These are phyloP conservation scores for Aspergillus udagawae DNA, from an alignment of 2,329 filamentous ascomycete species.

Conservation along the genomic window DNA sequence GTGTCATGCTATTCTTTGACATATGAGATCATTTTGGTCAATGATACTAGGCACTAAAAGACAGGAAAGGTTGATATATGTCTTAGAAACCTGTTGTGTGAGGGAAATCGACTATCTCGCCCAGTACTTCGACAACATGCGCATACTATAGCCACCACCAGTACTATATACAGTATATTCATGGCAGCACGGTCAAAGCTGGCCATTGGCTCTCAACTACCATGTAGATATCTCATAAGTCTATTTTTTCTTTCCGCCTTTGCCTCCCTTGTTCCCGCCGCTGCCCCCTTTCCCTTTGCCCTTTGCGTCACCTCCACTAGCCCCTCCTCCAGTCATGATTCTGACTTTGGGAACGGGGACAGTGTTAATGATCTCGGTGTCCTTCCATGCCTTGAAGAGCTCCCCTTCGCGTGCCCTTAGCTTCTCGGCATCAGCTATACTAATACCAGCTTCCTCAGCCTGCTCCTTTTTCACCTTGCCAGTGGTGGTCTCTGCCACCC, in stretches of 20 bases:
- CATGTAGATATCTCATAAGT: background rate
- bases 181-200: background rate
- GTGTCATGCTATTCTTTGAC: too few relatives aligned
- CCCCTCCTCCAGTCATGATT: slow-evolving; percentile 67
- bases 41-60: too few relatives aligned
- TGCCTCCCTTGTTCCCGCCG: slow-evolving; percentile 25
- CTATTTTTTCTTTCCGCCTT: slow-evolving; percentile 41
- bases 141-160: background rate
- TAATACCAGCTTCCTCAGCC: slow-evolving; percentile 52
- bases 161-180: background rate
- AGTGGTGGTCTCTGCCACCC: slow-evolving; percentile 60
- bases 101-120: too few relatives aligned
- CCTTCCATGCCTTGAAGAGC: slow-evolving; percentile 73
- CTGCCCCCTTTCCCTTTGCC: slow-evolving; percentile 35
- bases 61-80: too few relatives aligned
- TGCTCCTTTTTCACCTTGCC: slow-evolving; percentile 47
- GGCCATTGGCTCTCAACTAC: background rate
- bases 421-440: slow-evolving; percentile 60
- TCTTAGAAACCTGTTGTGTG: too few relatives aligned
- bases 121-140: background rate
- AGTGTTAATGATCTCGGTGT: slow-evolving; percentile 74
- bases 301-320: slow-evolving; percentile 35
- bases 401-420: slow-evolving; percentile 88
- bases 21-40: too few relatives aligned
- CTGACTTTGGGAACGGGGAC: slow-evolving; percentile 77